Conservation (phyloP, 495 filamentous ascomycete species). For the Tuber indicum region DNA sequence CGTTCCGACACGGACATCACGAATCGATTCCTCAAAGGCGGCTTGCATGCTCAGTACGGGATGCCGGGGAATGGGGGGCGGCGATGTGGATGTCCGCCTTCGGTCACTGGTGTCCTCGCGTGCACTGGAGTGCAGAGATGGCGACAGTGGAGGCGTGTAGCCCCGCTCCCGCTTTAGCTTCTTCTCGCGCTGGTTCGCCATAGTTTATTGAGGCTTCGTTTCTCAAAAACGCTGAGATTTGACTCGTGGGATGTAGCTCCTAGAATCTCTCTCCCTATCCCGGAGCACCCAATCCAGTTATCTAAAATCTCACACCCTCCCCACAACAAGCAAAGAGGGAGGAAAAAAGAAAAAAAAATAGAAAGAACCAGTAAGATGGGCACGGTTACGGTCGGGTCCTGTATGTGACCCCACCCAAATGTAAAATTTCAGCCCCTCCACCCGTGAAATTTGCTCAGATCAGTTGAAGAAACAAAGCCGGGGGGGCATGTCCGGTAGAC, state of each 20-base stretch:
- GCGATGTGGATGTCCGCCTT: background rate
- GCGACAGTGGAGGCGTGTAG: conserved; percentile 21
- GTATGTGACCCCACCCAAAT: background rate
- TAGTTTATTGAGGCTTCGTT: conserved; percentile 8
- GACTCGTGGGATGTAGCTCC: background rate
- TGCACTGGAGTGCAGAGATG: conserved; percentile 24
- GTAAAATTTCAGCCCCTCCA: background rate
- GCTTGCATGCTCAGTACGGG: conserved; percentile 81
- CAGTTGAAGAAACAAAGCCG: background rate
- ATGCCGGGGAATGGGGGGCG: conserved; percentile 46
- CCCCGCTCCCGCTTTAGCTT: conserved; percentile 21
- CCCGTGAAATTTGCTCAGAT: conserved; percentile 3
- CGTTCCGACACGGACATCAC: conserved; percentile 44
- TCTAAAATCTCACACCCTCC: background rate
- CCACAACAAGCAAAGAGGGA: background rate
- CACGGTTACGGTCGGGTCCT: background rate
- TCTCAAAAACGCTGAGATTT: background rate
- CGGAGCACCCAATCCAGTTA: background rate
- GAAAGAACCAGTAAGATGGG: background rate
- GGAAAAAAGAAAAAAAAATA: background rate
- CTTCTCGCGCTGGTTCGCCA: conserved; percentile 21
- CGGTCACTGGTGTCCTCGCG: conserved; percentile 8
- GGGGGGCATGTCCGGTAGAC: background rate
- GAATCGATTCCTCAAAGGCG: conserved; percentile 87
- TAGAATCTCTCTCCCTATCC: background rate